Percentiles rank a stretch among this genome's conserved stretches.
phyloP scores from a whole-genome alignment of 2,329 filamentous ascomycete genomes.

The Microdochium trichocladiopsis region DNA sequence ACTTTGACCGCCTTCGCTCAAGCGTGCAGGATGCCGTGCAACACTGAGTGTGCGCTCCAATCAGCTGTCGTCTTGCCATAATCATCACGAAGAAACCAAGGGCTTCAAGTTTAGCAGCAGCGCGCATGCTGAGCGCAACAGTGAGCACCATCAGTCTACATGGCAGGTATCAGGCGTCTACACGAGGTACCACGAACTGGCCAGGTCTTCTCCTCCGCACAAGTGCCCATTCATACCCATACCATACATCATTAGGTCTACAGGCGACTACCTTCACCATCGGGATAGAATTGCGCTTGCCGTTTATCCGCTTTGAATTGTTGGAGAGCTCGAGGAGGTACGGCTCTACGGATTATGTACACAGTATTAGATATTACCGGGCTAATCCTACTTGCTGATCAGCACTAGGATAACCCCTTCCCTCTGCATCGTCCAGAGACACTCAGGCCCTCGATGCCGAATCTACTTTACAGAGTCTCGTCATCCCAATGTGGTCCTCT shows the following conservation, averaged over 20 bases:
- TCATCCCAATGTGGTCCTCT: constrained; percentile 9
- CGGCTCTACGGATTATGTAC: constrained; percentile 20
- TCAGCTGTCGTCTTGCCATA: not conserved
- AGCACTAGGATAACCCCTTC: constrained; percentile 10
- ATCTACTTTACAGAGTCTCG: too few relatives aligned
- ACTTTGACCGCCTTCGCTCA: not conserved
- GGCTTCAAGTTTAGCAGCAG: too few relatives aligned
- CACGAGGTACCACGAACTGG: too few relatives aligned
- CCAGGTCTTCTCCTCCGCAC: too few relatives aligned
- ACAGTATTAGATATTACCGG: constrained; percentile 34
- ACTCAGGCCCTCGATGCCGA: too few relatives aligned
- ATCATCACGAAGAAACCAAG: too few relatives aligned
- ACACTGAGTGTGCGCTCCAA: not conserved
- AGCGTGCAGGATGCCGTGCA: not conserved
- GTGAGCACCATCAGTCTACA: too few relatives aligned
- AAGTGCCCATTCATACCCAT: too few relatives aligned
- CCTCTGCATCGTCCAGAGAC: not conserved
- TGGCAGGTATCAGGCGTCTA: too few relatives aligned
- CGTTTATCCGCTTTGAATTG: not conserved
- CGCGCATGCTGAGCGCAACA: too few relatives aligned
- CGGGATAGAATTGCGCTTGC: not conserved
- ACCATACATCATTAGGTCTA: not conserved
- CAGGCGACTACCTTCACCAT: not conserved
- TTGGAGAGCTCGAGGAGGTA: not conserved
- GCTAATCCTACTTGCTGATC: constrained; percentile 24